Conservation (phyloP, 352 stramenopile species). For the Globisporangium ultimum region DNA sequence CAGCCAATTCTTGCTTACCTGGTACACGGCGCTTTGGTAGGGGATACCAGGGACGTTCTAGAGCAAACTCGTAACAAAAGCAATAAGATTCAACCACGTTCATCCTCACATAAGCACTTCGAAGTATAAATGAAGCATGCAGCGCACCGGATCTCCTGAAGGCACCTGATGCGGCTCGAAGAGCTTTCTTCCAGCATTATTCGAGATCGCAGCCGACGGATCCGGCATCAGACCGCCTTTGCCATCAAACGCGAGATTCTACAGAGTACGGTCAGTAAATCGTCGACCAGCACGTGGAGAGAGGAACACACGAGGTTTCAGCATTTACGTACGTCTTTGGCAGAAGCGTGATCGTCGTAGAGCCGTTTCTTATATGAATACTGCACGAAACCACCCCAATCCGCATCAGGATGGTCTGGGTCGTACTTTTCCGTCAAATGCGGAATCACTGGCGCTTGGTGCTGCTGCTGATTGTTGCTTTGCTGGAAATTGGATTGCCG, state of each 20-base stretch:
- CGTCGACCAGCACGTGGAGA: not conserved
- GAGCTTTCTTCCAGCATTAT: slow-evolving; percentile 39
- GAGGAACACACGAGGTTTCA: not conserved
- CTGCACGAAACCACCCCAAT: slow-evolving; percentile 69
- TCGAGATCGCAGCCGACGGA: slow-evolving; percentile 12
- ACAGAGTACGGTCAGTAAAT: not conserved
- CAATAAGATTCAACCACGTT: too few species aligned
- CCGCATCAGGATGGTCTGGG: slow-evolving; percentile 65
- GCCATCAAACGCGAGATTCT: slow-evolving; percentile 54
- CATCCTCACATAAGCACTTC: too few species aligned
- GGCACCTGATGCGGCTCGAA: slow-evolving; percentile 52
- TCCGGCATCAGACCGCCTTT: slow-evolving; percentile 60
- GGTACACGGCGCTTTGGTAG: slow-evolving; percentile 68
- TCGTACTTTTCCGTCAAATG: slow-evolving; percentile 69
- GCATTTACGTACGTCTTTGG: slow-evolving; percentile 35
- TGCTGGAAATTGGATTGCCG: slow-evolving; percentile 1
- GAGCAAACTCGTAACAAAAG: too few species aligned
- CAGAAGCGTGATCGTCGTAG: slow-evolving; percentile 31
- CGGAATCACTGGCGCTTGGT: slow-evolving; percentile 23
- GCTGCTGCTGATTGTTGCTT: slow-evolving; percentile 12
- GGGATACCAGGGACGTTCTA: slow-evolving; percentile 45
- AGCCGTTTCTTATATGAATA: slow-evolving; percentile 69
- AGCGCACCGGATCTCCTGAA: slow-evolving; percentile 21
- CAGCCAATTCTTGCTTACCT: slow-evolving; percentile 18
- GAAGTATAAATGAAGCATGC: not conserved